A percentile compares a stretch with the other conserved stretches of the same genome.
Conservation (phyloP, 805 yeast species). For the Metschnikowia lochheadii region DNA sequence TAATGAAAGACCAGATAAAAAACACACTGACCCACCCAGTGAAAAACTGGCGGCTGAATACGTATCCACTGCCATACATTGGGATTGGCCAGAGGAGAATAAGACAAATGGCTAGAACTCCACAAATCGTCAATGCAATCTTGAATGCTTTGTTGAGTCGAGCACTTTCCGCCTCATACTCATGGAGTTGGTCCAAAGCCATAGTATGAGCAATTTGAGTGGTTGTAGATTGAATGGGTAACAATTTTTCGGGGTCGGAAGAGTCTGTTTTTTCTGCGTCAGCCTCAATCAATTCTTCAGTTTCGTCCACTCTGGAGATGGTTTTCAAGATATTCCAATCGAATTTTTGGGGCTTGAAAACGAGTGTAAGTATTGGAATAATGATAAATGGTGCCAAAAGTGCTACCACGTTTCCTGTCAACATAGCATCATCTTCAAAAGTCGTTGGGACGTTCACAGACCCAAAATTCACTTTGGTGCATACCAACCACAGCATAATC, state of each 20-base stretch:
- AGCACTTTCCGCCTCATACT: slow-evolving; percentile 45
- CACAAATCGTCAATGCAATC: slow-evolving; percentile 57
- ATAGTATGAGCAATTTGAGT: slow-evolving; percentile 38
- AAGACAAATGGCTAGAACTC: slow-evolving; percentile 56
- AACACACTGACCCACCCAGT: slow-evolving; percentile 87
- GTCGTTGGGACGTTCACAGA: slow-evolving; percentile 41
- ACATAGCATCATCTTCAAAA: slow-evolving; percentile 86
- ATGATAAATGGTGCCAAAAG: slow-evolving; percentile 65
- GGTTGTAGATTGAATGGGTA: slow-evolving; percentile 36
- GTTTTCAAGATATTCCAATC: slow-evolving; percentile 63
- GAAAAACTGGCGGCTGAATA: slow-evolving; percentile 72
- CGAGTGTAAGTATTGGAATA: slow-evolving; percentile 60
- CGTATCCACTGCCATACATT: slow-evolving; percentile 77
- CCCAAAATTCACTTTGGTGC: slow-evolving; percentile 34
- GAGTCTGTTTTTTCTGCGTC: slow-evolving; percentile 11
- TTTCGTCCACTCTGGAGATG: slow-evolving; percentile 68
- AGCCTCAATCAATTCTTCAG: slow-evolving; percentile 54
- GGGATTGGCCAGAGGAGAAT: slow-evolving; percentile 91
- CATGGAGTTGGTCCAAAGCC: slow-evolving; percentile 21
- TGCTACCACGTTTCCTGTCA: slow-evolving; percentile 84
- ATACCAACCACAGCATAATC: slow-evolving; percentile 52
- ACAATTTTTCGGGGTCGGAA: slow-evolving; percentile 25
- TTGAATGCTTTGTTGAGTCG: slow-evolving; percentile 55
- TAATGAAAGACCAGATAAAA: slow-evolving; percentile 74
- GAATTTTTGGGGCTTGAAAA: slow-evolving; percentile 66